Base-by-base conservation (phyloP, 768 basidiomycete genomes). In the Suillus bovinus region DNA sequence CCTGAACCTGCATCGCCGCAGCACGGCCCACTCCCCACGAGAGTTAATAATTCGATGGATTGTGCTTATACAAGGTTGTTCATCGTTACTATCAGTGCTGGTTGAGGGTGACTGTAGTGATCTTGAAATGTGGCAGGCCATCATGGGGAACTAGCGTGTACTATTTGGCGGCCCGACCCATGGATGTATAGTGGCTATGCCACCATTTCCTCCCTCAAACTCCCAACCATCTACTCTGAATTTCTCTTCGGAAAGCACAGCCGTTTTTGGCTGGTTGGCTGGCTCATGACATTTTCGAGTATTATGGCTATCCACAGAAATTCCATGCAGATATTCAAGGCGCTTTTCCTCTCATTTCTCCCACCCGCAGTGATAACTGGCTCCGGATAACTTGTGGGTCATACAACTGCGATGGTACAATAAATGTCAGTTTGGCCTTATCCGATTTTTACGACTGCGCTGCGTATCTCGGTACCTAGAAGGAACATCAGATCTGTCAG, bases 201-300 rank as follows among this genome's bases (percentile, higher is more conserved):
- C 6, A 10, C 24, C 16, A 0, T 55, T 54, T 38, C 54, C 34
- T 55, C 54, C 3, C 54, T 27, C 24, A 55, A 55, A 55, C 54
- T 55, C 54, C 54, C 54, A 55, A 55, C 22, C 49, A 52, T 52
- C 50, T 13, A 52, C 50, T 31, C 29, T 55, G 54, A 17, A 5
- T 38, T 55, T 55, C 36, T 38, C 9, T 55, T 24, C 54, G 38
- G 54, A 55, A 55, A 55, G 36, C 36, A 55, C 54, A 55, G 54
- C 54, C 53, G 53, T 6, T 55, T 11, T 55, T 55, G 9, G 53
- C 34, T 17, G 22, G 22, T 11, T 38, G 54, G 22, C 22, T 22
- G 16, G 24, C 16, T 14, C 22, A 36, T 38, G 36, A 38, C 54
- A 55, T 36, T 16, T 55, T 55, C 54, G 17, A 38, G 36, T 38